Percentiles rank a stretch among this genome's conserved stretches.
These are phyloP conservation scores for Uncinocarpus reesii DNA, from an alignment of 2,329 filamentous ascomycete genomes.

Conservation along the genomic window DNA sequence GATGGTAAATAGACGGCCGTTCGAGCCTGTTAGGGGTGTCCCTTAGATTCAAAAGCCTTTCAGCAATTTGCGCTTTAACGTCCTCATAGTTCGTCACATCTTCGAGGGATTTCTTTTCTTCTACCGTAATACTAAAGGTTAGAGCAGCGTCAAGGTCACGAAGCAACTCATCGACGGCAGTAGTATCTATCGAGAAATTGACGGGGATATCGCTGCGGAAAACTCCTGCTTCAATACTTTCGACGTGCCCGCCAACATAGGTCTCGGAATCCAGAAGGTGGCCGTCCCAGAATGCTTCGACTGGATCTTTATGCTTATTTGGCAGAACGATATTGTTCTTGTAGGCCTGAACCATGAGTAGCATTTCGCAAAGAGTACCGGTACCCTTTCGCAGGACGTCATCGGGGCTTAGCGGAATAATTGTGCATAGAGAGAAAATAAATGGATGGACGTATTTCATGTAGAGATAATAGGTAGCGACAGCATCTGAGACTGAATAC, in stretches of 20 bases:
- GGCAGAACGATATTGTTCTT: slow-evolving; percentile 82
- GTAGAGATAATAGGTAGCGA: slow-evolving; percentile 97
- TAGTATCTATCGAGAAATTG: slow-evolving; percentile 81
- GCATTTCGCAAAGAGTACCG: slow-evolving; percentile 97
- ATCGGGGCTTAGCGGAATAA: slow-evolving; percentile 84
- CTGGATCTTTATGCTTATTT: slow-evolving; percentile 87
- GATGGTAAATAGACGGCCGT: slow-evolving; percentile 84
- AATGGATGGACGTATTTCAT: slow-evolving; percentile 99
- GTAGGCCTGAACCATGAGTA: slow-evolving; percentile 97
- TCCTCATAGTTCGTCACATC: slow-evolving; percentile 75
- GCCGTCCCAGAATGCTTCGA: slow-evolving; percentile 92
- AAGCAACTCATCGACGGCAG: slow-evolving; percentile 80
- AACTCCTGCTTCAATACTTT: slow-evolving; percentile 96
- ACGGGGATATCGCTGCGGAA: slow-evolving; percentile 93
- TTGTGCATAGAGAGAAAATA: slow-evolving; percentile 96
- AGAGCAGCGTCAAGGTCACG: slow-evolving; percentile 78
- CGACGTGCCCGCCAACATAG: slow-evolving; percentile 95
- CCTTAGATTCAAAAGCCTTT: slow-evolving; percentile 61
- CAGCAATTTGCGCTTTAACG: slow-evolving; percentile 70
- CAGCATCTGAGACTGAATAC: slow-evolving; percentile 97
- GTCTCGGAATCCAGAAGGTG: slow-evolving; percentile 95
- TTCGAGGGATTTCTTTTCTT: slow-evolving; percentile 71
- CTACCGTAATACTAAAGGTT: slow-evolving; percentile 73
- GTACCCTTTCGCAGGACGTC: slow-evolving; percentile 92
- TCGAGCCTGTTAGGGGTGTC: slow-evolving; percentile 75